A percentile compares a stretch with the other conserved stretches of the same genome.
These are phyloP conservation scores for Jaltomata sinuosa DNA, from an alignment of 257 asterid genomes.

Conservation along the genomic window DNA sequence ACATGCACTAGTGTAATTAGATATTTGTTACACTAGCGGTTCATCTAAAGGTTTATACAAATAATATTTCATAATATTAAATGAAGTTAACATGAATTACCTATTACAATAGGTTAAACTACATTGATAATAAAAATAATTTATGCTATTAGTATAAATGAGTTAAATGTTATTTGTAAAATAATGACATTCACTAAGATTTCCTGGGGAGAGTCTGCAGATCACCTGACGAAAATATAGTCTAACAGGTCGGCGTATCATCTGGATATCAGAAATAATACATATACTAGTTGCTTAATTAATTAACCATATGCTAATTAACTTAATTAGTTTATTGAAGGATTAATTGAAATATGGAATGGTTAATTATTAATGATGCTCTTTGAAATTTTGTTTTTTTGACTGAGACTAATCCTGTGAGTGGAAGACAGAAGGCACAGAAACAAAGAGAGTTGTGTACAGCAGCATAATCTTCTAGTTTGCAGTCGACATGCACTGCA, in stretches of 20 bases:
- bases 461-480: constrained; percentile 18
- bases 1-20: background rate
- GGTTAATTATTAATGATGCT: constrained; percentile 9
- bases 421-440: constrained; percentile 91
- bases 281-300: background rate
- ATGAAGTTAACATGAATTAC: background rate
- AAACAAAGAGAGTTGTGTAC: constrained; percentile 38
- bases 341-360: background rate
- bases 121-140: background rate
- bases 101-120: background rate
- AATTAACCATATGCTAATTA: background rate
- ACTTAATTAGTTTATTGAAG: background rate
- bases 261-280: background rate
- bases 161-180: background rate
- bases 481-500: constrained; percentile 40
- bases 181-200: background rate
- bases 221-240: background rate
- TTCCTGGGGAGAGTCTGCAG: background rate
- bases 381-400: constrained; percentile 35
- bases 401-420: constrained; percentile 34
- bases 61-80: background rate
- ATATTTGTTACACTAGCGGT: background rate
- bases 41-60: background rate
- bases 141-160: background rate
- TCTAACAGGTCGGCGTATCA: background rate